Percentiles rank a stretch among this genome's conserved stretches.
Evolutionary conservation across 441 rosid species (phyloP).

Genomic region (Erysimum cheiri): DNA sequence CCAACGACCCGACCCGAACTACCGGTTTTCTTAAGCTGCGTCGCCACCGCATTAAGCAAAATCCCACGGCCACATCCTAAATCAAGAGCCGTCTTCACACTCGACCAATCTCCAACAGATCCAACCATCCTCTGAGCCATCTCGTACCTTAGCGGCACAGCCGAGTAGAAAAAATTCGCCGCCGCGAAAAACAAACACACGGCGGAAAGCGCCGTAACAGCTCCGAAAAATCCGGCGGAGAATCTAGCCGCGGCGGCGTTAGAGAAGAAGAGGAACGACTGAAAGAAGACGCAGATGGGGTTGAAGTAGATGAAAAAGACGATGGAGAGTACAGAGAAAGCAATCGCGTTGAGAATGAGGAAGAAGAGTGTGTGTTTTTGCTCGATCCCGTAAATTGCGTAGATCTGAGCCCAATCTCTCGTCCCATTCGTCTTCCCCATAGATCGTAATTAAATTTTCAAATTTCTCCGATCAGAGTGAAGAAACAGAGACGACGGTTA

Average conservation of each 20-base stretch:
- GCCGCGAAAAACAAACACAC: constrained; percentile 82
- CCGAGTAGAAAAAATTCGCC: constrained; percentile 82
- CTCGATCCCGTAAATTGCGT: constrained; percentile 81
- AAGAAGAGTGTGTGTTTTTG: constrained; percentile 84
- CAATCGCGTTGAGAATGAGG: constrained; percentile 66
- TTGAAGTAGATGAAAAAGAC: constrained; percentile 59
- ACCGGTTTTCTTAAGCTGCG: constrained; percentile 92
- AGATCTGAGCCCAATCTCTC: constrained; percentile 90
- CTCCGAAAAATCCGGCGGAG: constrained; percentile 77
- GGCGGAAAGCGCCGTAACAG: constrained; percentile 76
- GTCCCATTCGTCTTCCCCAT: constrained; percentile 50
- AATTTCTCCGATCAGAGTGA: background rate
- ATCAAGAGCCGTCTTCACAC: constrained; percentile 84
- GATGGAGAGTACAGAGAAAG: constrained; percentile 63
- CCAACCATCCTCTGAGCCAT: constrained; percentile 95
- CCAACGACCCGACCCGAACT: constrained; percentile 97
- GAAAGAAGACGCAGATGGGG: constrained; percentile 58
- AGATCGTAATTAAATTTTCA: constrained; percentile 4
- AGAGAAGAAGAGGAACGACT: constrained; percentile 55
- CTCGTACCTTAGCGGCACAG: constrained; percentile 70
- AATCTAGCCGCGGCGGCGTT: constrained; percentile 60
- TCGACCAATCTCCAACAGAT: constrained; percentile 82
- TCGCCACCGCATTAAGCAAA: constrained; percentile 86
- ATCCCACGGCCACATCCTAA: constrained; percentile 94
- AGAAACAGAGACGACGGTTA: constrained; percentile 37